A percentile compares a stretch with the other conserved stretches of the same genome.
Evolutionary conservation across 2,329 filamentous ascomycete species (phyloP).

Genomic region (Mycosphaerella sp.): DNA sequence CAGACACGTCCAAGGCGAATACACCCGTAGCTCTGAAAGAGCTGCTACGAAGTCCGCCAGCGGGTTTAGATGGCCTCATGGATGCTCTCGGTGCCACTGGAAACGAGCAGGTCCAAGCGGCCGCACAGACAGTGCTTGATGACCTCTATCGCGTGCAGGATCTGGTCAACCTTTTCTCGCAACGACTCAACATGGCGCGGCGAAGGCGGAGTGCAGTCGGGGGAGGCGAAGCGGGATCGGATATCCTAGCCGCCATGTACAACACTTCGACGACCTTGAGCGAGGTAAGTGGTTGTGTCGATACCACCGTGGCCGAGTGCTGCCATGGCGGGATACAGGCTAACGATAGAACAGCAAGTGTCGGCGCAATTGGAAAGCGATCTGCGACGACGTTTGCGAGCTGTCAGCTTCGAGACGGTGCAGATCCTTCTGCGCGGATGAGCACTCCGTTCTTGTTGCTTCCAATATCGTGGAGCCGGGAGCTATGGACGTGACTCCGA

Average conservation of each 20-base stretch:
- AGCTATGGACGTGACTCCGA: neutral
- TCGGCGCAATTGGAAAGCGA: slow-evolving; percentile 5
- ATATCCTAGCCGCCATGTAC: slow-evolving; percentile 6
- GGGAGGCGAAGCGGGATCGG: neutral
- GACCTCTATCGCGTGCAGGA: slow-evolving; percentile 7
- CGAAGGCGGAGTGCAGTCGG: slow-evolving; percentile 3
- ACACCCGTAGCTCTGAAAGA: slow-evolving; percentile 1
- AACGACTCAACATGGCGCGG: slow-evolving; percentile 2
- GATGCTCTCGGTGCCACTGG: neutral
- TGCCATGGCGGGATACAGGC: neutral
- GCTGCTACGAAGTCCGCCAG: neutral
- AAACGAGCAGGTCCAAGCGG: slow-evolving; percentile 1
- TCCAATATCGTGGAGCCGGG: neutral
- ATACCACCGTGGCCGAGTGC: too few species aligned
- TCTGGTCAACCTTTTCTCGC: slow-evolving; percentile 4
- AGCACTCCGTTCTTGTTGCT: neutral
- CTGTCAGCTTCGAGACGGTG: slow-evolving; percentile 5
- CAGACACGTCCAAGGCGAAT: neutral
- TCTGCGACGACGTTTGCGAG: slow-evolving; percentile 3
- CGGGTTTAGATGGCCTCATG: slow-evolving; percentile 2
- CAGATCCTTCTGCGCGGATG: slow-evolving; percentile 5
- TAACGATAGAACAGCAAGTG: slow-evolving; percentile 1
- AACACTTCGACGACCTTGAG: slow-evolving; percentile 4
- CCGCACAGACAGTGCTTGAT: slow-evolving; percentile 1
- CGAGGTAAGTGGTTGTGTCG: neutral